Evolutionary conservation across 2,329 filamentous ascomycete genomes (phyloP).

Genomic region (Proliferodiscus dingleyae): DNA sequence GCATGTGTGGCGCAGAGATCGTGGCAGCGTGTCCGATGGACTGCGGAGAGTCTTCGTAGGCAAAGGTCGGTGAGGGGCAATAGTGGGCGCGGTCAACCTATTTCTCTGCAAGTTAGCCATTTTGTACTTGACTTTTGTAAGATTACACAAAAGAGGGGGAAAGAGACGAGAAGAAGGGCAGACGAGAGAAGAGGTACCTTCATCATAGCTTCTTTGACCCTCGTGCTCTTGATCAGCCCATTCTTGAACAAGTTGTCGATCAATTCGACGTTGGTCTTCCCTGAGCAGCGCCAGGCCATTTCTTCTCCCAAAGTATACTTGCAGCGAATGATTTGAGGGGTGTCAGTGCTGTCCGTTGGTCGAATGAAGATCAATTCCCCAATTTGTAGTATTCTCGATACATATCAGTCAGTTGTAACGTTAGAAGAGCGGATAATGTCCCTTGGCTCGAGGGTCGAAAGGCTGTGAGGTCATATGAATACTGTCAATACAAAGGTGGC

Average conservation of each 20-base stretch:
- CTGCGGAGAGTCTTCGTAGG: slow-evolving; percentile 73
- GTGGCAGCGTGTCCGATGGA: slow-evolving; percentile 63
- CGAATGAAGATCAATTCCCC: no score
- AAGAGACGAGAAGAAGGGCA: not conserved
- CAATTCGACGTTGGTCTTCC: slow-evolving; percentile 66
- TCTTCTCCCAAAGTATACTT: not conserved
- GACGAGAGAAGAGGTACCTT: slow-evolving; percentile 42
- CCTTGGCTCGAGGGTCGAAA: no score
- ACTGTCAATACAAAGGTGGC: not conserved
- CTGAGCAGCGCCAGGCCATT: slow-evolving; percentile 92
- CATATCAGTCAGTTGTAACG: not conserved
- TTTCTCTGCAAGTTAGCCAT: no score
- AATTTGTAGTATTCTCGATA: not conserved
- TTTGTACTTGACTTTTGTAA: no score
- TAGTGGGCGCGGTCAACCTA: slow-evolving; percentile 89
- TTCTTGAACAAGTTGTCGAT: slow-evolving; percentile 72
- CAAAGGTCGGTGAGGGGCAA: slow-evolving; percentile 58
- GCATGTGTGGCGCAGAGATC: slow-evolving; percentile 71
- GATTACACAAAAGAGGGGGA: no score
- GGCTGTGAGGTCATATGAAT: not conserved
- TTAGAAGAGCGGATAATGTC: no score
- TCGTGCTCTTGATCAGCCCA: slow-evolving; percentile 65
- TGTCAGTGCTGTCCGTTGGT: not conserved
- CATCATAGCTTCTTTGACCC: slow-evolving; percentile 76
- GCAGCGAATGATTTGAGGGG: not conserved